phyloP scores from a whole-genome alignment of 1,284 basidiomycete genomes.

The Trichosporon ovoides region DNA sequence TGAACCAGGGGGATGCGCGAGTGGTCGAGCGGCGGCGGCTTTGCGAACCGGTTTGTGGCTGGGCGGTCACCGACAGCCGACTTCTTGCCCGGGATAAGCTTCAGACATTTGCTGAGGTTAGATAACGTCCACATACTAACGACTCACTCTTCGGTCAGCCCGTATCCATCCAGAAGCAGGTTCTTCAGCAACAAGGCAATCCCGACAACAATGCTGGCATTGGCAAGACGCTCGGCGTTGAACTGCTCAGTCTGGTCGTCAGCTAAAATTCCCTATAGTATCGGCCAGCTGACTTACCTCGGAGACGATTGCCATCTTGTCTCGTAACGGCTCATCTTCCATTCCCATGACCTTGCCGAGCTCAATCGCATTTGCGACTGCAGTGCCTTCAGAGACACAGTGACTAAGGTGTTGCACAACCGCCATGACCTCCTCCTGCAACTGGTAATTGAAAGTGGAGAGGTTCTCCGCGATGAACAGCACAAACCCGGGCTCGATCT shows the following conservation, averaged over 20 bases:
- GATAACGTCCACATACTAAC: neutral
- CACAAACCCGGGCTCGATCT: conserved; percentile 74
- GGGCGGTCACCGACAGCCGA: conserved; percentile 74
- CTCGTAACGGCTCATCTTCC: conserved; percentile 28
- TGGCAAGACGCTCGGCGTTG: conserved; percentile 32
- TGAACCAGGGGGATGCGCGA: conserved; percentile 30
- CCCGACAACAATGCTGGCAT: conserved; percentile 64
- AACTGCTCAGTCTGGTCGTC: conserved; percentile 24
- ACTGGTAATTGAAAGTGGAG: conserved; percentile 85
- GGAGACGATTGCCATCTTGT: conserved; percentile 25
- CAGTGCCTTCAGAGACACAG: conserved; percentile 76
- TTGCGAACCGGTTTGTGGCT: conserved; percentile 51
- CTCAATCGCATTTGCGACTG: conserved; percentile 56
- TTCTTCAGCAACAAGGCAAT: conserved; percentile 78
- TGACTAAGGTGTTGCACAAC: conserved; percentile 78
- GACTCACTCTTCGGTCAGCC: conserved; percentile 76
- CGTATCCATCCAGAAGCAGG: conserved; percentile 72
- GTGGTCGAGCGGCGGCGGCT: conserved; percentile 23
- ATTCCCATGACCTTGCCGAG: conserved; percentile 34
- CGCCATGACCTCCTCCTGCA: conserved; percentile 82
- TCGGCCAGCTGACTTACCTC: conserved; percentile 12
- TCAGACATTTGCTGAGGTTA: conserved; percentile 47
- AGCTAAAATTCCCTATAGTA: neutral
- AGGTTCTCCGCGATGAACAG: conserved; percentile 95
- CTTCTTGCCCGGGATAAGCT: conserved; percentile 79